A percentile compares a stretch with the other conserved stretches of the same genome.
These are phyloP conservation scores for Tetrapyrgos nigripes DNA, from an alignment of 1,284 basidiomycete genomes.

Conservation along the genomic window DNA sequence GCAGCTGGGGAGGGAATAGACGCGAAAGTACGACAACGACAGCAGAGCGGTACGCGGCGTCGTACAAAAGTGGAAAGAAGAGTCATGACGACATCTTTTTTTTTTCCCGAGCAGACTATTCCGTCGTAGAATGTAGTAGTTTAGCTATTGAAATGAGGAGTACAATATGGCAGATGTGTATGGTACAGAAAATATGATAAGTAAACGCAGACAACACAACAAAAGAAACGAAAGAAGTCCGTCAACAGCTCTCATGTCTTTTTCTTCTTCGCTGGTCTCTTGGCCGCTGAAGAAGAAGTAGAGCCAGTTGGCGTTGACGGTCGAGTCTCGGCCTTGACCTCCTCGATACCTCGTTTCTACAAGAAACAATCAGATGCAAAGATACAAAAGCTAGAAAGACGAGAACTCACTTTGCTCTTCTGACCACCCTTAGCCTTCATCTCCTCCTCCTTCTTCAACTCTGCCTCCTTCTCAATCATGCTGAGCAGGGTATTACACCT, in stretches of 20 bases:
- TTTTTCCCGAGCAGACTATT: neutral
- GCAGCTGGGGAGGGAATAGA: slow-evolving; percentile 22
- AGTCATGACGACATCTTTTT: neutral
- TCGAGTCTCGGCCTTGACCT: slow-evolving; percentile 66
- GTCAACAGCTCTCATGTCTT: slow-evolving; percentile 41
- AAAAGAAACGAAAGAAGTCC: neutral
- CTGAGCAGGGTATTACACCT: slow-evolving; percentile 89
- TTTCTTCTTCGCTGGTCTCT: slow-evolving; percentile 61
- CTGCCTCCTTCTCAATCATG: slow-evolving; percentile 93
- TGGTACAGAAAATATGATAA: neutral
- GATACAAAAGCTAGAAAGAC: neutral
- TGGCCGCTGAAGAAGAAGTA: slow-evolving; percentile 40
- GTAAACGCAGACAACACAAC: neutral
- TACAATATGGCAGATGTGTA: neutral
- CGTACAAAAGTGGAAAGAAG: neutral
- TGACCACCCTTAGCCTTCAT: slow-evolving; percentile 58
- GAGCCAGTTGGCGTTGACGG: slow-evolving; percentile 60
- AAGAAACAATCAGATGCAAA: slow-evolving; percentile 3
- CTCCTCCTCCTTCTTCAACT: slow-evolving; percentile 68
- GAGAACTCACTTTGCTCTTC: slow-evolving; percentile 65
- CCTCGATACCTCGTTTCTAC: slow-evolving; percentile 75
- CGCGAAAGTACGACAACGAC: neutral
- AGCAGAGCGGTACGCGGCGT: neutral
- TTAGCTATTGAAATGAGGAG: neutral
- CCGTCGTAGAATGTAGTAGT: neutral